Base-by-base conservation (phyloP, 441 rosid genomes). In the Erysimum cheiri region DNA sequence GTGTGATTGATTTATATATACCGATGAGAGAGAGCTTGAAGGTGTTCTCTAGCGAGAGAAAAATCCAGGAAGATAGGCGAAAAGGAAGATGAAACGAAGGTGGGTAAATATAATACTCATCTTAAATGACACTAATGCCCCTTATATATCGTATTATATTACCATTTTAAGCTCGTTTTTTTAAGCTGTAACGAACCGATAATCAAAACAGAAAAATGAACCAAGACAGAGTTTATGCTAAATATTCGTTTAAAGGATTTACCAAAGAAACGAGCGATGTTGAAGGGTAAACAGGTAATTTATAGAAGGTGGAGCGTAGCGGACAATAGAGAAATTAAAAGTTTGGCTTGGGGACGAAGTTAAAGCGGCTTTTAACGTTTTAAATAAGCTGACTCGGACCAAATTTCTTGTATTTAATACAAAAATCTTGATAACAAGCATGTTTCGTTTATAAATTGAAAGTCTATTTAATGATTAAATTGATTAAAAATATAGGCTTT, bases 261-360 rank as follows among this genome's bases (percentile, higher is more conserved):
- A 12, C 7, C 14, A 6, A 32, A 22, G 0, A 24, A 37, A 56
- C 55, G 17, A 19, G 12, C 4, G 14, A 74, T 62, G 32, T 8
- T 61, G 3, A 59, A 60, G 70, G 66, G 60, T 39, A 56, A 69
- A 49, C 1, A 8, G 33, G 70, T 74, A 8, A 57, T 39, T 48
- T 22, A 3, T 4, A 1, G 10, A 4, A 22, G 46, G 36, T 62
- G 55, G 61, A 53, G 68, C 67, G 67, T 65, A 58, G 24, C 63
- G 65, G 59, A 64, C 67, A 52, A 33, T 50, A 12, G 8, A 68
- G 60, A 62, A 31, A 47, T 70, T 68, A 36, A 46, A 8, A 22
- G 12, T 61, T 69, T 75, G 78, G 74, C 78, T 62, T 75, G 78
- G 60, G 65, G 74, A 69, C 60, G 48, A 75, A 69, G 78, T 62